Evolutionary conservation across 306 rosid species (phyloP).

Genomic region (Ormosia semicastrata): DNA sequence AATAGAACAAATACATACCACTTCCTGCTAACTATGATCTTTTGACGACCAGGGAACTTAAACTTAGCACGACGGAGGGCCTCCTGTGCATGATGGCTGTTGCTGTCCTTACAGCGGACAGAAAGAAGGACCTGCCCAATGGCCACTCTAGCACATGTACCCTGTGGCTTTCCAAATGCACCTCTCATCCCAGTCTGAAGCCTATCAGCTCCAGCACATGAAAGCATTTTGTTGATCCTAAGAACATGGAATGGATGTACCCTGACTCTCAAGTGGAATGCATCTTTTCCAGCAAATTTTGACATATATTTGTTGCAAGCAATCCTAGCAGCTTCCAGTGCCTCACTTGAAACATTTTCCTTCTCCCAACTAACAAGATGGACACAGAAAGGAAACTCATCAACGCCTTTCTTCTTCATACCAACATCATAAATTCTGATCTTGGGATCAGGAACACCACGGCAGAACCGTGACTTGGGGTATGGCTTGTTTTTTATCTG

Average conservation of each 20-base stretch:
- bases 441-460: conserved; percentile 93
- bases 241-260: conserved; percentile 92
- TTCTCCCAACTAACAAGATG: conserved; percentile 91
- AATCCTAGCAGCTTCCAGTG: conserved; percentile 79
- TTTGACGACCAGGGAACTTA: conserved; percentile 83
- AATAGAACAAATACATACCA: conserved; percentile 44
- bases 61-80: conserved; percentile 86
- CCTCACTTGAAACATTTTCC: conserved; percentile 83
- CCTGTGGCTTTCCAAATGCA: conserved; percentile 76
- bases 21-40: conserved; percentile 79
- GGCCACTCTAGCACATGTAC: conserved; percentile 68
- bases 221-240: conserved; percentile 84
- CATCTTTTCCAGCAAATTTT: conserved; percentile 80
- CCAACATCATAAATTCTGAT: conserved; percentile 90
- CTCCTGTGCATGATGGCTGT: conserved; percentile 76
- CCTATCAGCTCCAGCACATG: conserved; percentile 64
- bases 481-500: conserved; percentile 85
- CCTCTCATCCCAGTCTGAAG: conserved; percentile 94
- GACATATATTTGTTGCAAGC: conserved; percentile 90
- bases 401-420: conserved; percentile 87
- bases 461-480: conserved; percentile 82
- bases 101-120: conserved; percentile 78
- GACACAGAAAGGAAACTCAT: conserved; percentile 87
- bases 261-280: conserved; percentile 84
- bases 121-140: conserved; percentile 84